phyloP scores from a whole-genome alignment of 768 basidiomycete genomes.

The Tulasnella sp. region DNA sequence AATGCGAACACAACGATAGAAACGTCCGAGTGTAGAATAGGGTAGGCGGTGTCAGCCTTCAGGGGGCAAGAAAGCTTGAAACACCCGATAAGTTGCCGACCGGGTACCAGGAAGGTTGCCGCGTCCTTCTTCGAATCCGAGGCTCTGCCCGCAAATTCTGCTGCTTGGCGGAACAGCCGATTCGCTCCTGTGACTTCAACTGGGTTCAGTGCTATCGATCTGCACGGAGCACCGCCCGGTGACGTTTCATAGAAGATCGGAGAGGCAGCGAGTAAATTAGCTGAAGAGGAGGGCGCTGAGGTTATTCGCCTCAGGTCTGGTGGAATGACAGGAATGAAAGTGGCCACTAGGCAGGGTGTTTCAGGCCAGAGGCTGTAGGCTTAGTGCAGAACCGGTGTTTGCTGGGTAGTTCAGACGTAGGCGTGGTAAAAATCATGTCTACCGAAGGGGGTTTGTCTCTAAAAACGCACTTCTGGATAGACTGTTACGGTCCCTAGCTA shows the following conservation, averaged over 20 bases:
- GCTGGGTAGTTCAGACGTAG: too few relatives aligned
- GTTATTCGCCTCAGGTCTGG: slow-evolving; percentile 38
- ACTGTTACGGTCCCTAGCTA: too few relatives aligned
- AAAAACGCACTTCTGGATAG: too few relatives aligned
- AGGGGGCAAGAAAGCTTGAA: too few relatives aligned
- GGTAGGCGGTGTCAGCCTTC: too few relatives aligned
- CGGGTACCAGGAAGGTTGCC: slow-evolving; percentile 23
- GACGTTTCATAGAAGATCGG: slow-evolving; percentile 36
- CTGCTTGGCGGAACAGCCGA: slow-evolving; percentile 13
- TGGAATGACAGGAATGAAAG: slow-evolving; percentile 38
- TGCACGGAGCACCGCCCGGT: slow-evolving; percentile 36
- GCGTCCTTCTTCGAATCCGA: slow-evolving; percentile 33
- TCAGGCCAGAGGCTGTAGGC: slow-evolving; percentile 30
- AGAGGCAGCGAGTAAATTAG: slow-evolving; percentile 35
- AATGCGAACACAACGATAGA: too few relatives aligned
- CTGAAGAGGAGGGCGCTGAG: slow-evolving; percentile 28
- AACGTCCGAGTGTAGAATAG: too few relatives aligned
- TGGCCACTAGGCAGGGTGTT: slow-evolving; percentile 30
- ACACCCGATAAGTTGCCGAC: too few relatives aligned
- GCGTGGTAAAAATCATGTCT: too few relatives aligned
- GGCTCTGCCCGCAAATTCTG: not conserved
- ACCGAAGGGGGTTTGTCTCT: too few relatives aligned
- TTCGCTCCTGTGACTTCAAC: slow-evolving; percentile 41
- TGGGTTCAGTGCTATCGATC: slow-evolving; percentile 39
- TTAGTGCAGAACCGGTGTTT: too few relatives aligned